Evolutionary conservation across 2,329 filamentous ascomycete genomes (phyloP), one percentile per base, ranked within the genome.

Genomic region (Fonsecaea erecta): DNA sequence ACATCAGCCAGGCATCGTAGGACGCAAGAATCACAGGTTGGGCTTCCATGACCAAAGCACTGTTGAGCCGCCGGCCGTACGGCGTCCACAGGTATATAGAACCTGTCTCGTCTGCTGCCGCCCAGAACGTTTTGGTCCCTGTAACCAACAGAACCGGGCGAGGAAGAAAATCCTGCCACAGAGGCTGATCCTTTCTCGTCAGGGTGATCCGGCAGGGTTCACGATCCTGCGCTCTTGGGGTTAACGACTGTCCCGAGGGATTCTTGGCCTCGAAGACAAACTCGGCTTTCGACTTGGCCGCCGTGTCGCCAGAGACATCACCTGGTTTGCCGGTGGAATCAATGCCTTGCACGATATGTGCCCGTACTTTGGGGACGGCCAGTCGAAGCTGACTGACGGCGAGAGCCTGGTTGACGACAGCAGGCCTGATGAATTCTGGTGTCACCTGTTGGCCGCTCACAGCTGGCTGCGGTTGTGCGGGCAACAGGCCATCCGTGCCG

Each of bases 151-250:
- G 85, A 26, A 97, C 90, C 5, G 92, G 88, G 64, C 90, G 86
- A 0, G 94, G 93, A 14, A 99, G 80, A 73, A 92, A 99, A 74
- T 99, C 96, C 73, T 97, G 92, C 95, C 96, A 99, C 2, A 98
- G 77, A 0, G 90, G 82, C 62, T 89, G 87, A 3, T 92, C 92
- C 61, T 92, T 87, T 74, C 92, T 94, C 1, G 88, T 90, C 43
- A 95, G 88, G 4, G 88, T 91, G 48, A 99, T 87, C 35, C 92
- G 88, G 3, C 92, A 91, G 1, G 95, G 95, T 65, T 98, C 94
- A 66, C 90, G 86, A 51, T 89, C 81, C 81, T 89, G 74, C 35
- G 80, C 76, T 52, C 86, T 80, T n/a, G 84, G 84, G 14, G 86
- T 88, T 61, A 86, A 78, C 52, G 85, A 85, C 21, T 83, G 82